Percentiles rank a stretch among this genome's conserved stretches.
Evolutionary conservation across 2,329 filamentous ascomycete genomes (phyloP).

Genomic region (Claviceps sp.): DNA sequence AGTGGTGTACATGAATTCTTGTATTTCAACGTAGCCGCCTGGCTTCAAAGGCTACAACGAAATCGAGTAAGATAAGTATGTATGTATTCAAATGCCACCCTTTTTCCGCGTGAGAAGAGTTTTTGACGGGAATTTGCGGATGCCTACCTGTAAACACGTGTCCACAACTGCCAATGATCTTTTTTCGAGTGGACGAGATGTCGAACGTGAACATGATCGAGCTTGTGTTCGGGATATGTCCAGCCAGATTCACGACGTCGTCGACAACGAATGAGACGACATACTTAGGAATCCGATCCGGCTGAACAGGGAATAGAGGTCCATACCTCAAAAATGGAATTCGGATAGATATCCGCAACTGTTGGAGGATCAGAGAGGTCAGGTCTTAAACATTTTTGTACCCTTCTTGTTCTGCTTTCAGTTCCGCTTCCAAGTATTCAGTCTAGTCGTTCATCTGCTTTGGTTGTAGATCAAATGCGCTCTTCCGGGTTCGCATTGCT

Average conservation of each 20-base stretch:
- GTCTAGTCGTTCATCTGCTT: too few relatives aligned
- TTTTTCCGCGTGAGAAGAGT: background rate
- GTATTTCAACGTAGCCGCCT: slow-evolving; percentile 36
- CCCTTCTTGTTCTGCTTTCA: background rate
- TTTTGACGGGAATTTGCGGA: background rate
- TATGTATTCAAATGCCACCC: background rate
- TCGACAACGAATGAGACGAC: slow-evolving; percentile 36
- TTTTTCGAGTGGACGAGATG: slow-evolving; percentile 31
- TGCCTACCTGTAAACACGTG: slow-evolving; percentile 28
- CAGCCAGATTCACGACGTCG: slow-evolving; percentile 37
- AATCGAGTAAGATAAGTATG: background rate
- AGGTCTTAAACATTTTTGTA: background rate
- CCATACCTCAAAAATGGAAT: slow-evolving; percentile 30
- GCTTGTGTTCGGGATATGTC: slow-evolving; percentile 30
- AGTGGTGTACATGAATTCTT: slow-evolving; percentile 29
- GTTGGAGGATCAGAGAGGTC: background rate
- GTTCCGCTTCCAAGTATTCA: too few relatives aligned
- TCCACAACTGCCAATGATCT: slow-evolving; percentile 27
- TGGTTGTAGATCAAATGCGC: too few relatives aligned
- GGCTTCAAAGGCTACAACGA: slow-evolving; percentile 31
- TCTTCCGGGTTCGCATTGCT: too few relatives aligned
- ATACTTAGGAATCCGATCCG: slow-evolving; percentile 35
- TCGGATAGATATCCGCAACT: slow-evolving; percentile 35
- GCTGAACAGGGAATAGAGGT: slow-evolving; percentile 39
- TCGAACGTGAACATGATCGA: slow-evolving; percentile 37